Base-by-base conservation (phyloP, 2,329 filamentous ascomycete genomes). In the Phoma sp. region DNA sequence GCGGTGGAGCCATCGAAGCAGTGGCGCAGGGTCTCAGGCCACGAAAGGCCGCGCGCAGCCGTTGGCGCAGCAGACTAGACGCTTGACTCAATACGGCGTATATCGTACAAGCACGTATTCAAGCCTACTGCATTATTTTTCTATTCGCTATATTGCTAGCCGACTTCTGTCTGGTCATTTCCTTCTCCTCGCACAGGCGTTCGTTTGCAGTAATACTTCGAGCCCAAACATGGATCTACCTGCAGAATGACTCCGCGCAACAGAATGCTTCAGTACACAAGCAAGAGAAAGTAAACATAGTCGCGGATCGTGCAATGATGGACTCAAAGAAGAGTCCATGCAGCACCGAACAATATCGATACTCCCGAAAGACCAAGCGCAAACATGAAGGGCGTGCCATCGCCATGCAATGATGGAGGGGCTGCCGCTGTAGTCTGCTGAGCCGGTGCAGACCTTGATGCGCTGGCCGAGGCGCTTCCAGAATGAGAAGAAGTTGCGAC, bases 281-380 rank as follows among this genome's bases (percentile, higher is more conserved):
- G 27, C 9, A 29, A 29, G 27, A 29, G 27, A 29, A 29, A 29
- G 9, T 9, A 29, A 9, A 29, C 9, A 29, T 29, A 9, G 27
- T 6, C 9, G 27, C 9, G 9, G 27, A 29, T 6, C 9, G 27
- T 9, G 27, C 27, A 6, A 29, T 3, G 6, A 6, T 29, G 10
- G 2, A 4, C 32, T 33, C 10, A 72, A 14, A 69, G 43, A 37
- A 72, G 52, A 37, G 64, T 61, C 52, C 69, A 65, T 11, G 61
- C 63, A 51, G 67, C 66, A 24, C 68, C 65, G 8, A 70, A 41
- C 7, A 55, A 30, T 9, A 65, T 47, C 18, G 62, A 64, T 18
- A 63, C 13, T 2, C 53, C 57, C 6, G 65, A 67, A 10, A 68
- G 25, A 11, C 59, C 64, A 25, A 67, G 30, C 2, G 62, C 65